Evolutionary conservation across 257 asterid species (phyloP).

Genomic region (Plectranthus barbatus): DNA sequence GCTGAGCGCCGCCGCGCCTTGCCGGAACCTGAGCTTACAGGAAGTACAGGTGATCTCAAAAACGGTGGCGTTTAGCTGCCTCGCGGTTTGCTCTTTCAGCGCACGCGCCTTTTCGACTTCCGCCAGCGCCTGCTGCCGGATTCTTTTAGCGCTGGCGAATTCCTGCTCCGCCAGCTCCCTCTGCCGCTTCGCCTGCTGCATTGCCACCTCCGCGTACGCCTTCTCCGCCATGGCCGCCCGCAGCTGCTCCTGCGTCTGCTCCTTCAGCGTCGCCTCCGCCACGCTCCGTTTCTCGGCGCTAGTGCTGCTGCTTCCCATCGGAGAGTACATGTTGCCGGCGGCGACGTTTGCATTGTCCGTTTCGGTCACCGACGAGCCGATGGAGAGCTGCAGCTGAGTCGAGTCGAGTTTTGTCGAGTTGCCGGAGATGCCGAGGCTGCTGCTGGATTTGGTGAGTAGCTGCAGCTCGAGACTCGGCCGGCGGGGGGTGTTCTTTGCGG

Average conservation of each 20-base stretch:
- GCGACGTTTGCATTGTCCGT: slow-evolving; percentile 1
- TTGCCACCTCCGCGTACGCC: slow-evolving; percentile 55
- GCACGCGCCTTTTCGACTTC: slow-evolving; percentile 53
- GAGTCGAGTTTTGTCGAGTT: slow-evolving; percentile 20
- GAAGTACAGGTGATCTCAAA: slow-evolving; percentile 55
- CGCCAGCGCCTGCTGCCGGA: slow-evolving; percentile 47
- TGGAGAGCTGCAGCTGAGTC: slow-evolving; percentile 45
- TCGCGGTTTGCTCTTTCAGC: slow-evolving; percentile 40
- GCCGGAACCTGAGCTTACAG: slow-evolving; percentile 47
- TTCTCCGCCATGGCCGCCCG: slow-evolving; percentile 51
- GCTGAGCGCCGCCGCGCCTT: background rate
- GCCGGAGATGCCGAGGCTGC: background rate
- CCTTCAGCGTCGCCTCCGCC: slow-evolving; percentile 15
- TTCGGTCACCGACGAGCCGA: slow-evolving; percentile 38
- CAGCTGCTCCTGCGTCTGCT: slow-evolving; percentile 32
- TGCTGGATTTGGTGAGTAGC: slow-evolving; percentile 33
- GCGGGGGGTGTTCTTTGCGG: background rate
- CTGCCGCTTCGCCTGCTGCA: slow-evolving; percentile 47
- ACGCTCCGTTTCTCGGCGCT: too few species aligned
- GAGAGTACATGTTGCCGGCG: slow-evolving; percentile 2
- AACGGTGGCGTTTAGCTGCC: slow-evolving; percentile 37
- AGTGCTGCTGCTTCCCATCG: slow-evolving; percentile 11
- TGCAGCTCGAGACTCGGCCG: slow-evolving; percentile 55
- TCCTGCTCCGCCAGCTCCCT: slow-evolving; percentile 56
- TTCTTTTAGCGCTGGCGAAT: slow-evolving; percentile 48